phyloP scores from a whole-genome alignment of 2,329 filamentous ascomycete species.

The Colletotrichum coccodes region DNA sequence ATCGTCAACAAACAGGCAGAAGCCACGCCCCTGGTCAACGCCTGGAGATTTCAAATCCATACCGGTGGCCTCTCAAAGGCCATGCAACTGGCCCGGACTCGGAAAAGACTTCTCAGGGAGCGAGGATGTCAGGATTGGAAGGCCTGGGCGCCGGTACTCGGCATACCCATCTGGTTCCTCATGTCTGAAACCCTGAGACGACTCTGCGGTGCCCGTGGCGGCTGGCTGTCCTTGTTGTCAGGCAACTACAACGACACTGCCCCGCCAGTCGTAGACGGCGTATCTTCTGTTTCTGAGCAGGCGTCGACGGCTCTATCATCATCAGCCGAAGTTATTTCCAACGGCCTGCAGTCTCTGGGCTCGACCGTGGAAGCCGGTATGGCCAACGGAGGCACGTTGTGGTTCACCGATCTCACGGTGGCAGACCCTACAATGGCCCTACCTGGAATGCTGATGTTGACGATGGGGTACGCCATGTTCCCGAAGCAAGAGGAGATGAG shows the following conservation, averaged over 20 bases:
- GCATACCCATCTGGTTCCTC: slow-evolving; percentile 60
- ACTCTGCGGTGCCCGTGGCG: slow-evolving; percentile 53
- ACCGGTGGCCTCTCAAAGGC: background rate
- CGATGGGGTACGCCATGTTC: background rate
- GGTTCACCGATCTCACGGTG: slow-evolving; percentile 64
- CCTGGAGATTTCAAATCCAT: background rate
- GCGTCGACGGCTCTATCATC: slow-evolving; percentile 5
- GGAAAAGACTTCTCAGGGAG: slow-evolving; percentile 45
- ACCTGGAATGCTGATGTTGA: slow-evolving; percentile 41
- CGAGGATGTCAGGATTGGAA: slow-evolving; percentile 61
- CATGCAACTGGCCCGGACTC: background rate
- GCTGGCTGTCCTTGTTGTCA: slow-evolving; percentile 41
- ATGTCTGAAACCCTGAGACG: slow-evolving; percentile 61
- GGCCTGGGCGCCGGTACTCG: slow-evolving; percentile 48
- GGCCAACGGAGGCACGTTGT: slow-evolving; percentile 61
- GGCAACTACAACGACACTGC: background rate
- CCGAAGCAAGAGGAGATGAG: slow-evolving; percentile 4
- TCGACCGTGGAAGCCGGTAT: slow-evolving; percentile 47
- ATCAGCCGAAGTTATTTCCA: slow-evolving; percentile 34
- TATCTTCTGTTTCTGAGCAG: slow-evolving; percentile 6
- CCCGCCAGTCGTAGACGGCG: background rate
- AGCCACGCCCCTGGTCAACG: background rate
- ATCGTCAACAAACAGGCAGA: background rate
- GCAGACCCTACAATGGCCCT: slow-evolving; percentile 62
- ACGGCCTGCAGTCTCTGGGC: slow-evolving; percentile 36